Evolutionary conservation across 2,329 filamentous ascomycete species (phyloP).

Genomic region (Scedosporium apiospermum): DNA sequence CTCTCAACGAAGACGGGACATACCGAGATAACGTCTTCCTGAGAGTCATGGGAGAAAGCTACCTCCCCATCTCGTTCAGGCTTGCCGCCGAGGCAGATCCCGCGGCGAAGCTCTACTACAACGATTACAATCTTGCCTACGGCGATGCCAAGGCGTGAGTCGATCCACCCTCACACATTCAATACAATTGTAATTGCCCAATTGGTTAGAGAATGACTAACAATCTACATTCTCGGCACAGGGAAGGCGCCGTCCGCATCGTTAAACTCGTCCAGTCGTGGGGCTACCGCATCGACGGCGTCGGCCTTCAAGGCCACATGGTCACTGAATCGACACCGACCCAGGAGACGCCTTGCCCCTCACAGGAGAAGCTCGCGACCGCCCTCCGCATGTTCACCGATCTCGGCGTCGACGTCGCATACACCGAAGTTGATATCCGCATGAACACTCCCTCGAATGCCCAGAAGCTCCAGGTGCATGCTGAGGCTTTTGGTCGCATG

Average conservation of each 20-base stretch:
- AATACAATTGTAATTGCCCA: not conserved
- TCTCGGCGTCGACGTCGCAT: conserved; percentile 36
- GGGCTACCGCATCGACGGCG: conserved; percentile 37
- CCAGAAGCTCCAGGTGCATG: conserved; percentile 29
- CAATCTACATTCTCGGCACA: not conserved
- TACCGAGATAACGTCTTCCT: conserved; percentile 35
- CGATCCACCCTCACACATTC: not conserved
- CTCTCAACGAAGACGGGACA: conserved; percentile 39
- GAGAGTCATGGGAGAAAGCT: conserved; percentile 36
- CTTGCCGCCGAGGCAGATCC: conserved; percentile 35
- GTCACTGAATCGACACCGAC: conserved; percentile 25
- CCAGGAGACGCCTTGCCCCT: conserved; percentile 23
- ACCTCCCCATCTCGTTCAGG: conserved; percentile 40
- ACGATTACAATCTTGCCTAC: conserved; percentile 41
- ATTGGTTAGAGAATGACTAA: not conserved
- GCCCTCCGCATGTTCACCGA: conserved; percentile 31
- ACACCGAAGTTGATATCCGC: conserved; percentile 44
- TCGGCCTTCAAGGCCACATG: conserved; percentile 42
- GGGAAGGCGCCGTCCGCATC: conserved; percentile 20
- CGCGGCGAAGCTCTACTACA: conserved; percentile 41
- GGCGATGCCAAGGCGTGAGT: conserved; percentile 20
- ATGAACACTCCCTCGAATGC: conserved; percentile 27
- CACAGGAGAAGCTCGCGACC: conserved; percentile 15
- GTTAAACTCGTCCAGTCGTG: conserved; percentile 21
- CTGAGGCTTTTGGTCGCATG: conserved; percentile 25